A percentile compares a stretch with the other conserved stretches of the same genome.
Evolutionary conservation across 176 grass and related monocot genomes (phyloP).

Genomic region (Triticum timopheevii): DNA sequence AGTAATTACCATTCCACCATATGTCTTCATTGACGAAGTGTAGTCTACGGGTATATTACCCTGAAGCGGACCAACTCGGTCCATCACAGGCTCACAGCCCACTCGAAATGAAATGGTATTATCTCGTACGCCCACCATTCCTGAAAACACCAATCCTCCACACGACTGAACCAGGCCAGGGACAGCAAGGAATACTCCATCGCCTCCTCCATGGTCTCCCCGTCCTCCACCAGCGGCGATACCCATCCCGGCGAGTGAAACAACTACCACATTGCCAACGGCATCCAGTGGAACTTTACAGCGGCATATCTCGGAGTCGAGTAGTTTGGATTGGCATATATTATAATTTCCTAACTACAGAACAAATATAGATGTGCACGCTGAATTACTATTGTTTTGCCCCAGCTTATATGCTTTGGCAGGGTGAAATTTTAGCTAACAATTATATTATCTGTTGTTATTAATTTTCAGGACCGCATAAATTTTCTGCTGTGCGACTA

Average conservation of each 20-base stretch:
- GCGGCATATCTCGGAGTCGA: background rate
- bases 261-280: background rate
- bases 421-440: background rate
- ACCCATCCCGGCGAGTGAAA: background rate
- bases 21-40: background rate
- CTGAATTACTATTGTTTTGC: background rate
- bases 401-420: background rate
- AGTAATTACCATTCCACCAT: background rate
- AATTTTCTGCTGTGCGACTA: slow-evolving; percentile 12
- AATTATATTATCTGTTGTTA: background rate
- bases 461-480: background rate
- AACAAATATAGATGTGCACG: background rate
- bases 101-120: too few relatives aligned
- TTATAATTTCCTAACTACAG: background rate
- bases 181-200: too few relatives aligned
- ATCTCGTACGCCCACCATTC: too few relatives aligned
- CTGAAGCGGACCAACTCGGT: too few relatives aligned
- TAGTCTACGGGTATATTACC: background rate
- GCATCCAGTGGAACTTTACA: background rate
- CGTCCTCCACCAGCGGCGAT: too few relatives aligned
- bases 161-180: too few relatives aligned
- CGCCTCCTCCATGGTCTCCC: too few relatives aligned
- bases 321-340: background rate
- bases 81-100: too few relatives aligned
- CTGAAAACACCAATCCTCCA: too few relatives aligned